Evolutionary conservation across 2,329 filamentous ascomycete genomes (phyloP).

Genomic region (Fusarium anguioides): DNA sequence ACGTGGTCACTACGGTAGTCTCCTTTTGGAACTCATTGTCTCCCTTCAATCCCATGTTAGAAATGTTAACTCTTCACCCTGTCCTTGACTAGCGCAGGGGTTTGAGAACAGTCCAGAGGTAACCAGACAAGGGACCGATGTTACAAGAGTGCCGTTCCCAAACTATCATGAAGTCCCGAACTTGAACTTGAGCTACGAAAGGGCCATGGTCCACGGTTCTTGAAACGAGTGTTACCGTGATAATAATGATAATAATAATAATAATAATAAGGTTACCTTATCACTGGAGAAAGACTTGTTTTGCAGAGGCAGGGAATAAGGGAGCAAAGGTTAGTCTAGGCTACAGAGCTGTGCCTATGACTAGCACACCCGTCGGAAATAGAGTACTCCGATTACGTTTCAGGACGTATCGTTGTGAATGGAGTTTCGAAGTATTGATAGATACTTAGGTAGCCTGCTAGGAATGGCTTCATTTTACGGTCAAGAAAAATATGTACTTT

Average conservation of each 20-base stretch:
- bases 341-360: not conserved
- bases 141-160: not conserved
- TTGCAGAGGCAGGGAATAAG: not conserved
- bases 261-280: too few relatives aligned
- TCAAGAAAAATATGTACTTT: not conserved
- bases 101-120: not conserved
- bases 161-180: constrained; percentile 12
- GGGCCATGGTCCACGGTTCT: constrained; percentile 2
- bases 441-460: not conserved
- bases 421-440: not conserved
- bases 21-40: not conserved
- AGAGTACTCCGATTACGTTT: not conserved
- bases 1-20: constrained; percentile 9
- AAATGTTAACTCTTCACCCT: not conserved
- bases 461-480: constrained; percentile 9
- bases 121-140: not conserved
- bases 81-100: constrained; percentile 13
- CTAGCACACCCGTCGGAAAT: constrained; percentile 14
- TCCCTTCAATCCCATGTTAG: not conserved
- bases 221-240: constrained; percentile 5
- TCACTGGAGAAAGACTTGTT: not conserved
- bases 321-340: not conserved
- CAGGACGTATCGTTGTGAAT: not conserved
- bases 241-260: too few relatives aligned
- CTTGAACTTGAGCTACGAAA: constrained; percentile 7